These are phyloP conservation scores for Xylaria cubensis DNA, from an alignment of 495 filamentous ascomycete species.

Conservation along the genomic window DNA sequence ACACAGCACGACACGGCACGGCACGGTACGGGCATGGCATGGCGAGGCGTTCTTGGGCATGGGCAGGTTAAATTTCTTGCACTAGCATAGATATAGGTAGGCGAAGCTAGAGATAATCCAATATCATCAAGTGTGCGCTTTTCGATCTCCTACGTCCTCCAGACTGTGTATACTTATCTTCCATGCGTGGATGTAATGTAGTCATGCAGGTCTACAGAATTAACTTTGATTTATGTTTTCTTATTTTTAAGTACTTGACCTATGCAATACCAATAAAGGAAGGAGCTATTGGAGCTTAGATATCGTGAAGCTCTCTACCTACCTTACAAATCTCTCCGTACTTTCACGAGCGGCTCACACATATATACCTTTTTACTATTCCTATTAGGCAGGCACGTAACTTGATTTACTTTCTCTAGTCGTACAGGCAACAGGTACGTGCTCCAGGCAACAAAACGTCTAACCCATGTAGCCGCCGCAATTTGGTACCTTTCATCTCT, in stretches of 20 bases:
- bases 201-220: background rate
- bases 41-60: slow-evolving; percentile 21
- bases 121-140: background rate
- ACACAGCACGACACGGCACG: background rate
- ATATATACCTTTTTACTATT: too few relatives aligned
- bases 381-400: background rate
- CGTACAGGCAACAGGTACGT: background rate
- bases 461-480: background rate
- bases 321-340: background rate
- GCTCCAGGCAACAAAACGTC: background rate
- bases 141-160: background rate
- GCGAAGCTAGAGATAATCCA: slow-evolving; percentile 12
- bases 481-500: background rate
- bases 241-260: too few relatives aligned
- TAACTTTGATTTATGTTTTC: too few relatives aligned
- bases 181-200: background rate
- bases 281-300: background rate
- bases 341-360: background rate
- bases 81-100: slow-evolving; percentile 16
- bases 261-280: too few relatives aligned
- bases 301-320: background rate
- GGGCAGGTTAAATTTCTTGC: slow-evolving; percentile 2
- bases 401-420: background rate
- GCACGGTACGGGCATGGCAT: slow-evolving; percentile 7
- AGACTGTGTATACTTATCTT: background rate